These are phyloP conservation scores for Populus euphratica DNA, from an alignment of 345 rosid genomes.

Conservation along the genomic window DNA sequence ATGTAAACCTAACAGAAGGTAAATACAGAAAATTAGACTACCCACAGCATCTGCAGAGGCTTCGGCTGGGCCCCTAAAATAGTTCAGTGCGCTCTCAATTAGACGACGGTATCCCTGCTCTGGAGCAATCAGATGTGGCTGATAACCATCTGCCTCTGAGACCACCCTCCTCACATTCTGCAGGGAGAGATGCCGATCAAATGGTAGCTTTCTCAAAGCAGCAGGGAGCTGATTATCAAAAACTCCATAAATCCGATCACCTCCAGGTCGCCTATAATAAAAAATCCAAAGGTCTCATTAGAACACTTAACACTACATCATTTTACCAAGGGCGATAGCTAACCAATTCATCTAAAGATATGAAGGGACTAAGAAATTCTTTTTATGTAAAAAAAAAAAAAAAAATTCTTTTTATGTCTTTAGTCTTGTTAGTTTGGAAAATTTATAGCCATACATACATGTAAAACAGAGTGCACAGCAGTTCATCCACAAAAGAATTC, in stretches of 20 bases:
- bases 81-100: constrained; percentile 30
- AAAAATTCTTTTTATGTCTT: background rate
- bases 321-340: background rate
- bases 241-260: constrained; percentile 42
- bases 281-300: background rate
- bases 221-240: constrained; percentile 46
- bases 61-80: constrained; percentile 39
- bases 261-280: constrained; percentile 34
- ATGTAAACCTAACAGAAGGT: background rate
- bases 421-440: background rate
- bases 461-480: background rate
- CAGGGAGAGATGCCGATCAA: constrained; percentile 36
- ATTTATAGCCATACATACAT: background rate
- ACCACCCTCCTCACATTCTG: constrained; percentile 40
- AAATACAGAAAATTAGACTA: background rate
- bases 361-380: background rate
- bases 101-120: constrained; percentile 43
- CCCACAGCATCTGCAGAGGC: constrained; percentile 42
- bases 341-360: background rate
- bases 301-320: background rate
- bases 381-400: background rate
- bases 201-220: constrained; percentile 43
- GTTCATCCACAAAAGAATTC: background rate
- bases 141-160: constrained; percentile 41
- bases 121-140: constrained; percentile 42